Percentiles rank a stretch among this genome's conserved stretches.
phyloP scores from a whole-genome alignment of 352 stramenopile genomes.

The Sclerospora graminicola region DNA sequence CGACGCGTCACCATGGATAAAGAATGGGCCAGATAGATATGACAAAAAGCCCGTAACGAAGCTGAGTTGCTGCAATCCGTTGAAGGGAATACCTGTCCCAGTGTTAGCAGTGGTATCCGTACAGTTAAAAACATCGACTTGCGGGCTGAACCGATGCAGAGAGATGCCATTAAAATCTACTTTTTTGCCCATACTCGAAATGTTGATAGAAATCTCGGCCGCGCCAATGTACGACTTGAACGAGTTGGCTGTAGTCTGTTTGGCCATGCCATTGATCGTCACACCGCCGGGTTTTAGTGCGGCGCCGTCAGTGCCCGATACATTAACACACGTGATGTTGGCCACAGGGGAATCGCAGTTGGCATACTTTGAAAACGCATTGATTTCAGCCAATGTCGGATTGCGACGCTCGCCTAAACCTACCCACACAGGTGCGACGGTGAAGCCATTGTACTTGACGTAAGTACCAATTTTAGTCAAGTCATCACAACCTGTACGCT shows the following conservation, averaged over 20 bases:
- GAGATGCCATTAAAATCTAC: constrained; percentile 36
- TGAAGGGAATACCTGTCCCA: constrained; percentile 42
- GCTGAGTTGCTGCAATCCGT: constrained; percentile 53
- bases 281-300: constrained; percentile 29
- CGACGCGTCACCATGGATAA: constrained; percentile 43
- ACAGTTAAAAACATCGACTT: constrained; percentile 27
- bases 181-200: constrained; percentile 28
- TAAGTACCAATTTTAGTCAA: constrained; percentile 44
- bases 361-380: constrained; percentile 37
- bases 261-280: constrained; percentile 37
- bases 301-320: constrained; percentile 38
- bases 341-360: constrained; percentile 34
- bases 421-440: constrained; percentile 33
- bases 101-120: constrained; percentile 17
- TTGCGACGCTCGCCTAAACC: constrained; percentile 42
- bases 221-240: constrained; percentile 34
- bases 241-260: constrained; percentile 18
- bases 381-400: constrained; percentile 49
- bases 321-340: constrained; percentile 49
- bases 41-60: constrained; percentile 61
- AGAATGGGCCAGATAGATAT: constrained; percentile 63
- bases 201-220: constrained; percentile 39
- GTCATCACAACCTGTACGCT: constrained; percentile 65
- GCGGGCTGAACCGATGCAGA: constrained; percentile 39
- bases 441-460: constrained; percentile 51